Evolutionary conservation across 345 rosid species (phyloP).

Genomic region (Kernera saxatilis): DNA sequence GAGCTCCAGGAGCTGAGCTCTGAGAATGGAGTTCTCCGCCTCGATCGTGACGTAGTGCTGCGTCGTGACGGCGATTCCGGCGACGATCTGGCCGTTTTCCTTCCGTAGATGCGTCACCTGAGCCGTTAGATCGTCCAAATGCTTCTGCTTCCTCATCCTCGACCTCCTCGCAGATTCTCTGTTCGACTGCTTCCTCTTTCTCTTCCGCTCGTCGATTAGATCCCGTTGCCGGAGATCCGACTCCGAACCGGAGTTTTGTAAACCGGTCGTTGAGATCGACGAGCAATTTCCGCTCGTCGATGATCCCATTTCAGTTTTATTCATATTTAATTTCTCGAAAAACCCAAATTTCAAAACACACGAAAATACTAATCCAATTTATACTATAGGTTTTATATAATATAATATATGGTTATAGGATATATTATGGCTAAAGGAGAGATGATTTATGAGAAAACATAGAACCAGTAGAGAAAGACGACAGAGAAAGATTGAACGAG

Average conservation of each 20-base stretch:
- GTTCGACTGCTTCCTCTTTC: slow-evolving; percentile 75
- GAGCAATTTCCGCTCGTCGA: slow-evolving; percentile 29
- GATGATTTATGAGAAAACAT: slow-evolving; percentile 66
- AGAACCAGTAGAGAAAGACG: slow-evolving; percentile 92
- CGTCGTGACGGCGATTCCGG: slow-evolving; percentile 43
- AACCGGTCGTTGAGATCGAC: slow-evolving; percentile 21
- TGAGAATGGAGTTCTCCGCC: slow-evolving; percentile 64
- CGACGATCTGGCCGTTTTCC: slow-evolving; percentile 43
- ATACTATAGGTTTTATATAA: background rate
- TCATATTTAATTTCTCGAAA: slow-evolving; percentile 5
- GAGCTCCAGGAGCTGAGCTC: slow-evolving; percentile 68
- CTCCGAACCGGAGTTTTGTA: slow-evolving; percentile 52
- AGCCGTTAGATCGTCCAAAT: slow-evolving; percentile 46
- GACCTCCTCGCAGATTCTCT: slow-evolving; percentile 88
- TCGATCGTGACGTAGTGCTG: slow-evolving; percentile 47
- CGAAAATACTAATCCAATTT: background rate
- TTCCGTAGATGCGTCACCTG: slow-evolving; percentile 41
- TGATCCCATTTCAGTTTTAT: slow-evolving; percentile 52
- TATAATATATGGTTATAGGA: background rate
- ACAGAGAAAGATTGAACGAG: slow-evolving; percentile 99
- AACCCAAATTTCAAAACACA: background rate
- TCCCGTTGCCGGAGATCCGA: slow-evolving; percentile 39
- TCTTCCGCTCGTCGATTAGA: slow-evolving; percentile 56
- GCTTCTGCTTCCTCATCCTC: slow-evolving; percentile 82
- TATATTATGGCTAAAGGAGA: slow-evolving; percentile 16